phyloP scores from a whole-genome alignment of 2,329 filamentous ascomycete genomes.

The Aureobasidium sp. region DNA sequence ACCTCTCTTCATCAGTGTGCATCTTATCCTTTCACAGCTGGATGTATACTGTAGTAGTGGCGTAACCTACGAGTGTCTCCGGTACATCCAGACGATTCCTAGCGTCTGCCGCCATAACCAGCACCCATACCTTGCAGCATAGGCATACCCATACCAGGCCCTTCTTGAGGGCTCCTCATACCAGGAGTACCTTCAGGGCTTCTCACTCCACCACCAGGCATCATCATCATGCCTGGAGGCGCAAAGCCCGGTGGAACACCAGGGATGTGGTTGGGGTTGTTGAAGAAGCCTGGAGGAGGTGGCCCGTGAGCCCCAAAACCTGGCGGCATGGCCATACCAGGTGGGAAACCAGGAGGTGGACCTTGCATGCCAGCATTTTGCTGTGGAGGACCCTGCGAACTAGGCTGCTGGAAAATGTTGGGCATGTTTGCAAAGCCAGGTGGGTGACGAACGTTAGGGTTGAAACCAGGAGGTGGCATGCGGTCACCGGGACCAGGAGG shows the following conservation, averaged over 20 bases:
- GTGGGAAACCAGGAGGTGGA: slow-evolving; percentile 9
- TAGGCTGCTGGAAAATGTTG: slow-evolving; percentile 26
- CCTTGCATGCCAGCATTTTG: slow-evolving; percentile 6
- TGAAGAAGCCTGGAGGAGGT: slow-evolving; percentile 15
- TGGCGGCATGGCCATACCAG: slow-evolving; percentile 9
- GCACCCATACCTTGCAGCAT: slow-evolving; percentile 11
- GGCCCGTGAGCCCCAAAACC: slow-evolving; percentile 7
- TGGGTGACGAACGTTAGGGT: slow-evolving; percentile 27
- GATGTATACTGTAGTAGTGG: background rate
- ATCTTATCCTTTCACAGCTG: background rate
- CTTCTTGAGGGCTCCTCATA: slow-evolving; percentile 10
- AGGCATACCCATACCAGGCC: slow-evolving; percentile 5
- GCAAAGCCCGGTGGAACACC: slow-evolving; percentile 11
- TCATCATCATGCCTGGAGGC: slow-evolving; percentile 14
- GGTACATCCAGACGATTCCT: background rate
- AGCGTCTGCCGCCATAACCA: slow-evolving; percentile 9
- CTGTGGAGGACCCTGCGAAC: slow-evolving; percentile 19
- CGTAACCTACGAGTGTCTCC: background rate
- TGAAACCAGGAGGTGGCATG: slow-evolving; percentile 26
- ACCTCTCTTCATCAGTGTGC: background rate
- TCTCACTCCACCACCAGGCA: background rate
- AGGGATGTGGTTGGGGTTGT: slow-evolving; percentile 5
- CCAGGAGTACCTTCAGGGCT: slow-evolving; percentile 8
- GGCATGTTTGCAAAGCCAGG: slow-evolving; percentile 27
- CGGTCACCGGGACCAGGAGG: slow-evolving; percentile 11